A percentile compares a stretch with the other conserved stretches of the same genome.
Evolutionary conservation across 202 grass and related monocot species (phyloP).

Genomic region (Digitaria exilis): DNA sequence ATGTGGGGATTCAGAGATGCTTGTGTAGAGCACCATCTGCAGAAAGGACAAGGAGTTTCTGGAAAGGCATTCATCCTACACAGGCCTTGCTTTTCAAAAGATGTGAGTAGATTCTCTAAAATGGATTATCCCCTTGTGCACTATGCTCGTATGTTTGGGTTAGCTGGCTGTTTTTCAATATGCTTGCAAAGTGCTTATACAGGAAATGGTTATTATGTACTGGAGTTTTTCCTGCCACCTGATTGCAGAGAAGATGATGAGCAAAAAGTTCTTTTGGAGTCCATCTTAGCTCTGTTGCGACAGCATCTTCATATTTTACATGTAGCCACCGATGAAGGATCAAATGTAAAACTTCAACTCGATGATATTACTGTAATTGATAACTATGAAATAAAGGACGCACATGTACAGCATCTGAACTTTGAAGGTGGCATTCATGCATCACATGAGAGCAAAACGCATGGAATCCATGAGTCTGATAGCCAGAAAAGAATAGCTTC

Average conservation of each 20-base stretch:
- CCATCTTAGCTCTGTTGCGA: constrained; percentile 61
- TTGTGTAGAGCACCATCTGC: constrained; percentile 91
- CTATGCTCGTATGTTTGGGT: constrained; percentile 86
- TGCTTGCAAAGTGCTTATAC: constrained; percentile 80
- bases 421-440: constrained; percentile 16
- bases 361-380: constrained; percentile 1
- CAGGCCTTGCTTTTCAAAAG: constrained; percentile 78
- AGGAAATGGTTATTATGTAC: constrained; percentile 82
- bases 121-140: constrained; percentile 88
- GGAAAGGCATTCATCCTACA: constrained; percentile 67
- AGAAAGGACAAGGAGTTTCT: constrained; percentile 86
- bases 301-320: constrained; percentile 68
- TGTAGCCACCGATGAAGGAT: constrained; percentile 45
- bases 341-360: constrained; percentile 12
- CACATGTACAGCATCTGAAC: not conserved
- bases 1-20: constrained; percentile 95
- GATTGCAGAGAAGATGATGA: constrained; percentile 57
- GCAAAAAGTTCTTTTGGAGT: constrained; percentile 64
- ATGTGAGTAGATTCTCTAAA: constrained; percentile 72
- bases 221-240: constrained; percentile 91
- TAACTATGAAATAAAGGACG: constrained; percentile 11
- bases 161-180: constrained; percentile 78
- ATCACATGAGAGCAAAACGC: not conserved
- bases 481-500: constrained; percentile 30
- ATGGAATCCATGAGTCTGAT: constrained; percentile 36